phyloP scores from a whole-genome alignment of 306 rosid species.

The Prunus dulcis region DNA sequence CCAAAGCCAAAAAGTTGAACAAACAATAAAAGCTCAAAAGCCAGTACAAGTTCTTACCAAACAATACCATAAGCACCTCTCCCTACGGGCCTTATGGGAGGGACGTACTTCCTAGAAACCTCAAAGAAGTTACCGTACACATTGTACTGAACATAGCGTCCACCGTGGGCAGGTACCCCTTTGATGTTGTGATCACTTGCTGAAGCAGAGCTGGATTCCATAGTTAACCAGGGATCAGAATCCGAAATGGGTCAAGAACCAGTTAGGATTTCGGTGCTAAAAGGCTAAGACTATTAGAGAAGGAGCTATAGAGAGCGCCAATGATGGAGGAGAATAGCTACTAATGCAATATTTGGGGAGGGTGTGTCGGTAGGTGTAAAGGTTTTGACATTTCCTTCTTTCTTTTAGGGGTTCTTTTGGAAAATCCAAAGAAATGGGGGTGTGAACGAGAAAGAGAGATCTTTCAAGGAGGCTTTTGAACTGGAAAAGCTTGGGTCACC shows the following conservation, averaged over 20 bases:
- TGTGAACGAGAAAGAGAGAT: neutral
- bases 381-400: constrained; percentile 27
- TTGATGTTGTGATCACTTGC: constrained; percentile 46
- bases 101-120: constrained; percentile 82
- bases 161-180: constrained; percentile 72
- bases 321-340: constrained; percentile 14
- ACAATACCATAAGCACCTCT: constrained; percentile 97
- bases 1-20: neutral
- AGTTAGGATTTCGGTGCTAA: constrained; percentile 15
- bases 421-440: neutral
- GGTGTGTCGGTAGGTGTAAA: constrained; percentile 27
- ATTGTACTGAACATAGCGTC: constrained; percentile 76
- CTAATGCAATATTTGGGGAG: constrained; percentile 16
- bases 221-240: constrained; percentile 18
- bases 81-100: constrained; percentile 92
- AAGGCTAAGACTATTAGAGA: neutral
- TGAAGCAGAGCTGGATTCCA: constrained; percentile 43
- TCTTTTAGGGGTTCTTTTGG: neutral
- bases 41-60: constrained; percentile 52
- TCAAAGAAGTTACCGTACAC: constrained; percentile 86
- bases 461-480: constrained; percentile 28
- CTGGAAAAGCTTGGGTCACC: constrained; percentile 37
- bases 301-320: constrained; percentile 6
- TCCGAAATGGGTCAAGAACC: constrained; percentile 22
- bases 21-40: constrained; percentile 12